Evolutionary conservation across 768 basidiomycete species (phyloP).

Genomic region (Boletus coccyginus): DNA sequence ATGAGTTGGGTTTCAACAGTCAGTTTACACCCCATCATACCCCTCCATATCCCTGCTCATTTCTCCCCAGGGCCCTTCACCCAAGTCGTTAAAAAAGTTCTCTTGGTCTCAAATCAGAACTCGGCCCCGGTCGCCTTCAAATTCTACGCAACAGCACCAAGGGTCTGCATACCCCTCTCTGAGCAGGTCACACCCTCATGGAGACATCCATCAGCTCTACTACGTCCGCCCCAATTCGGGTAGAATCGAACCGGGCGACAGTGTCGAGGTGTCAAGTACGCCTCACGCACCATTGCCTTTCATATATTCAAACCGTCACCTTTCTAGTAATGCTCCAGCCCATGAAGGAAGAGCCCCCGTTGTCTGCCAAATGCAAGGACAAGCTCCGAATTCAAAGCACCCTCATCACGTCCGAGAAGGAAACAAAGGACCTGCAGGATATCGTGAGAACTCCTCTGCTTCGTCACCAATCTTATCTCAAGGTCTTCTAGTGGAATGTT

Average conservation of each 20-base stretch:
- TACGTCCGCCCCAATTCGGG: conserved; percentile 98
- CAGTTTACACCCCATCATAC: conserved; percentile 38
- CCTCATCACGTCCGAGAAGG: conserved; percentile 85
- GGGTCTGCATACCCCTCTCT: conserved; percentile 47
- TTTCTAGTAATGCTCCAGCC: conserved; percentile 89
- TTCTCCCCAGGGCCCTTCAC: conserved; percentile 80
- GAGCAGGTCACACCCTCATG: conserved; percentile 3
- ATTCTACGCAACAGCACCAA: conserved; percentile 98
- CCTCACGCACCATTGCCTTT: conserved; percentile 19
- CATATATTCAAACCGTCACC: conserved; percentile 2
- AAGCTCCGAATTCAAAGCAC: conserved; percentile 99
- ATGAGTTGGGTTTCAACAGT: conserved; percentile 82
- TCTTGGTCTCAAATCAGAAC: conserved; percentile 87
- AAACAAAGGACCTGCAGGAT: conserved; percentile 71
- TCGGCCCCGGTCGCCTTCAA: conserved; percentile 95
- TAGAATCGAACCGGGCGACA: conserved; percentile 93
- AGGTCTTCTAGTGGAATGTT: conserved; percentile 54
- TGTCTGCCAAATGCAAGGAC: conserved; percentile 94
- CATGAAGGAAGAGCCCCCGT: conserved; percentile 91
- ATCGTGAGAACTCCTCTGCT: conserved; percentile 58
- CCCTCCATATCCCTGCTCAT: conserved; percentile 6
- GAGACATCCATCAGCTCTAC: conserved; percentile 59
- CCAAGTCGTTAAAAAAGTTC: conserved; percentile 79
- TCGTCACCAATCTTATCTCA: conserved; percentile 8
- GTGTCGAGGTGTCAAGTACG: conserved; percentile 88